Conservation (phyloP, 352 stramenopile genomes). For the Hyaloperonospora arabidopsidis region DNA sequence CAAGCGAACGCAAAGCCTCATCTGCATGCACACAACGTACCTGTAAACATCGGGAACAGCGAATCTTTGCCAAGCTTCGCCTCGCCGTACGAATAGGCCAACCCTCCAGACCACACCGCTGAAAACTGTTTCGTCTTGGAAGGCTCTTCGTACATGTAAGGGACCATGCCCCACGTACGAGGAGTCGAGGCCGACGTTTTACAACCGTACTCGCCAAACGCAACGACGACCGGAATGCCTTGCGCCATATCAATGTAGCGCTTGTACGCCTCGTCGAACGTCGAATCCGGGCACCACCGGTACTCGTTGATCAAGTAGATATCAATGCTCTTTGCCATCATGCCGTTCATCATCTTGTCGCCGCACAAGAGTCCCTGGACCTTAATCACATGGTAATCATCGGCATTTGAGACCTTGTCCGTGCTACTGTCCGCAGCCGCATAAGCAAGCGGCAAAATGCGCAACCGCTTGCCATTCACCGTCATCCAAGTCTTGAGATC, state of each 20-base stretch:
- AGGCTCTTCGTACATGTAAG: slow-evolving; percentile 71
- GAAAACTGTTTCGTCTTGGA: slow-evolving; percentile 57
- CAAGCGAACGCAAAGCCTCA: slow-evolving; percentile 1
- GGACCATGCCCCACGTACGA: slow-evolving; percentile 70
- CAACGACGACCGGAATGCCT: slow-evolving; percentile 75
- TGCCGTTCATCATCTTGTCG: slow-evolving; percentile 73
- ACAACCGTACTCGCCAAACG: slow-evolving; percentile 78
- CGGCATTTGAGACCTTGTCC: slow-evolving; percentile 43
- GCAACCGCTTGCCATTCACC: slow-evolving; percentile 76
- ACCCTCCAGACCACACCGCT: slow-evolving; percentile 72
- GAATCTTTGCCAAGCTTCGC: slow-evolving; percentile 62
- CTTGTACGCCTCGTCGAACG: slow-evolving; percentile 63
- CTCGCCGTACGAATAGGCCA: slow-evolving; percentile 83
- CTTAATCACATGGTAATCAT: slow-evolving; percentile 78
- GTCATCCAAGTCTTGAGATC: slow-evolving; percentile 87
- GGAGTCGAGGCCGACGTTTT: slow-evolving; percentile 38
- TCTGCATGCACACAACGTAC: slow-evolving; percentile 16
- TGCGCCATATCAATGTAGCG: slow-evolving; percentile 62
- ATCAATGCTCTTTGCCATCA: slow-evolving; percentile 80
- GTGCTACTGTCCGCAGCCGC: slow-evolving; percentile 76
- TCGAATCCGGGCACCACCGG: slow-evolving; percentile 69
- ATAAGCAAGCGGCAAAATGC: slow-evolving; percentile 72
- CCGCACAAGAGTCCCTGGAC: slow-evolving; percentile 79
- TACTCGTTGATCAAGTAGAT: slow-evolving; percentile 88
- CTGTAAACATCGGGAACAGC: slow-evolving; percentile 77